Evolutionary conservation across 352 stramenopile genomes (phyloP), one percentile per base, ranked within the genome.

Genomic region (Globisporangium cylindrosporum): DNA sequence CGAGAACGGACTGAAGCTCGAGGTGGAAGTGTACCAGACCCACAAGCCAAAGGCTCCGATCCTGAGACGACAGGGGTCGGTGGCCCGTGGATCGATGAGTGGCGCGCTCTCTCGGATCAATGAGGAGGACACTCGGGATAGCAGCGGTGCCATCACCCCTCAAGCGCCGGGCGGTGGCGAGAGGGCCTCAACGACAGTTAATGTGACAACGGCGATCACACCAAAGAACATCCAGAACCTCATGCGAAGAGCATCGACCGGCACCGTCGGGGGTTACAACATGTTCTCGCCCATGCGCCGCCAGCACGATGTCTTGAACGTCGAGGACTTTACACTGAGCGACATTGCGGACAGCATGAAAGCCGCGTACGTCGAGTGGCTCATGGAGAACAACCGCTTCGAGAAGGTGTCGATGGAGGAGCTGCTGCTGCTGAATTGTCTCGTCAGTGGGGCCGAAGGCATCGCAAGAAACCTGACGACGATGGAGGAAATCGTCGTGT

Each of bases 371-470:
- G 82, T 92, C 9, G 82, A 91, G 75, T 92, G 83, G 83, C 73
- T 93, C 20, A 86, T 94, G 80, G 87, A 92, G 71, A 79, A 72
- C 38, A 78, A 84, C 25, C 83, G 85, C 15, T 93, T 85, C 69
- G 82, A 93, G 61, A 82, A 82, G 48, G 82, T 93, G 12, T 82
- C 82, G 29, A 93, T 94, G 84, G 87, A 94, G 60, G 85, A 93
- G 58, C 72, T 94, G 29, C 68, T 94, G 34, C 73, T 94, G 48
- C 77, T 94, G 29, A 94, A 92, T 62, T 94, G 87, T 59, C 71
- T 94, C 24, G 82, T 94, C n/a, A 93, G 85, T 59, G 87, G 83
- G 10, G 83, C 85, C n/a, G 83, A 92, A 22, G 84, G 85, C 43
- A 92, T 94, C 62, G 87, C 85, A 2, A 79, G 72, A 14, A 89